Conservation (phyloP, 495 filamentous ascomycete species). For the Sabuloglossum arenarium region DNA sequence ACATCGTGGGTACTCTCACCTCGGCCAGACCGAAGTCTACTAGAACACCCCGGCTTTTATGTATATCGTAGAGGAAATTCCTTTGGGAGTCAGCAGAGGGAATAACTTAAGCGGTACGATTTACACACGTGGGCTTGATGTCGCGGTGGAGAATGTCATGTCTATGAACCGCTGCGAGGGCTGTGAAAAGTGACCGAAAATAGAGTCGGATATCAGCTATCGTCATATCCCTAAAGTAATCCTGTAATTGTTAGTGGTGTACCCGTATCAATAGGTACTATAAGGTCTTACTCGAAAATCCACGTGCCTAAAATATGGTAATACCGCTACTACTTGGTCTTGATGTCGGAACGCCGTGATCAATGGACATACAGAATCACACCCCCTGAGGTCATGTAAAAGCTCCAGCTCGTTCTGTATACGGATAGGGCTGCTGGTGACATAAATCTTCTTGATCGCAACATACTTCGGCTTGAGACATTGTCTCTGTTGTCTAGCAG, state of each 20-base stretch:
- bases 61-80: constrained; percentile 89
- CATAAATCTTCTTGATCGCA: constrained; percentile 97
- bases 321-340: constrained; percentile 85
- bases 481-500: constrained; percentile 10
- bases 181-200: constrained; percentile 71
- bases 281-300: constrained; percentile 48
- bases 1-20: constrained; percentile 8
- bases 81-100: constrained; percentile 12
- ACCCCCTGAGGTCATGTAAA: constrained; percentile 73
- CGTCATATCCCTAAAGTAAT: constrained; percentile 79
- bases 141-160: constrained; percentile 81
- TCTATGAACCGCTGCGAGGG: constrained; percentile 61
- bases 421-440: constrained; percentile 77
- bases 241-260: constrained; percentile 14
- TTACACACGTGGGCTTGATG: constrained; percentile 81
- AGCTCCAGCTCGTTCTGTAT: constrained; percentile 96
- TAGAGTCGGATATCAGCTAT: constrained; percentile 72
- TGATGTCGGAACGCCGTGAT: constrained; percentile 88
- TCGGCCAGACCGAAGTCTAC: constrained; percentile 96
- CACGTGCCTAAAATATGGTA: constrained; percentile 87
- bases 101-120: not conserved
- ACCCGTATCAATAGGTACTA: not conserved
- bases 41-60: constrained; percentile 62
- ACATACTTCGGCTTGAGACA: constrained; percentile 45
- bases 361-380: constrained; percentile 68